Base-by-base conservation (phyloP, 2,329 filamentous ascomycete genomes). In the Sporothrix mexicana region DNA sequence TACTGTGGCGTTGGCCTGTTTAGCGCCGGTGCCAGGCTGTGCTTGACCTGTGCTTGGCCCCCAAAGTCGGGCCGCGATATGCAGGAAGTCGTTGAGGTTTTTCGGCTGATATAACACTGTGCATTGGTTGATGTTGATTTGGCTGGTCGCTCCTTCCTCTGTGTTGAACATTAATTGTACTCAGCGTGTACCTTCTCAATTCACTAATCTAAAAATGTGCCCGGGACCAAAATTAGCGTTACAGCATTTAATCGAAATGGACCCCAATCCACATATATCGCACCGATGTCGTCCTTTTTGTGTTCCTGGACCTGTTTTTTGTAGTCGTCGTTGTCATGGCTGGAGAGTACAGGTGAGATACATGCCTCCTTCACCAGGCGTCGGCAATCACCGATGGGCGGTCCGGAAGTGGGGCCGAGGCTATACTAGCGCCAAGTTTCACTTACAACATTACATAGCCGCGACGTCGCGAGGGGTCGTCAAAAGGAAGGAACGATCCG, bases 31-130 rank as follows among this genome's bases (percentile, higher is more conserved):
- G 30, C 30, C 30, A 30, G 30, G 30, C 30, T 30, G 30, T 30
- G 30, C 30, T 30, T 30, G 30, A 30, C 30, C 30, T 30, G 30
- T 30, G 57, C 57, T 62, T 62, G 36, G 57, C 57, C 57, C 25
- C 57, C 57, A 41, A 62, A 62, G 10, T 6, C 47, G 47, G 57
- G 53, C 41, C 57, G 57, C 17, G 57, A 62, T 62, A 15, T 62
- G 25, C 25, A 62, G 47, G 53, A 30, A 30, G 30, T 30, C 30
- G 30, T 30, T 30, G 30, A 30, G 30, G 30, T 30, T 30, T 30
- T 30, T 30, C 30, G 30, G 30, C 30, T 30, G 30, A 5, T 30
- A 30, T 30, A 30, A 53, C 3, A n/a, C 15, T 53, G 5, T 36
- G 30, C 5, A 36, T 36, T 36, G 30, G 30, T 36, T 36, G 30